Conservation (phyloP, 106 monocot species). For the Vanilla planifolia region DNA sequence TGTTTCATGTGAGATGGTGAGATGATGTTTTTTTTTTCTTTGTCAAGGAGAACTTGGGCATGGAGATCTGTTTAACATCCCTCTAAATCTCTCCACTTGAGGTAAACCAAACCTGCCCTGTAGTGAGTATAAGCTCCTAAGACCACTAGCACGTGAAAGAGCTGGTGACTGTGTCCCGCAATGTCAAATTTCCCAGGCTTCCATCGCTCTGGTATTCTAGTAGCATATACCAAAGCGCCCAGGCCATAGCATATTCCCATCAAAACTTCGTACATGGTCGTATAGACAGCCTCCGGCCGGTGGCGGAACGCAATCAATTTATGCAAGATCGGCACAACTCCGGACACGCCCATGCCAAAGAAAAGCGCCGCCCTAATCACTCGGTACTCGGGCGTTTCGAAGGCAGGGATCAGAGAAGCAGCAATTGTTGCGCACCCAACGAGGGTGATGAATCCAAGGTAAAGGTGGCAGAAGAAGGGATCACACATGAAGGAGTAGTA, state of each 20-base stretch:
- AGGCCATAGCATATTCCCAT: slow-evolving; percentile 87
- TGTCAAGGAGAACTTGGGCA: no score
- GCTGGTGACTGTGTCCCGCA: slow-evolving; percentile 94
- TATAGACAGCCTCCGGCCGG: slow-evolving; percentile 74
- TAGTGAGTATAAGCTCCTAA: slow-evolving; percentile 85
- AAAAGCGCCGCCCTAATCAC: slow-evolving; percentile 65
- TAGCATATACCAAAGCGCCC: slow-evolving; percentile 84
- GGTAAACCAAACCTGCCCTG: slow-evolving; percentile 73
- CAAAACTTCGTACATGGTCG: slow-evolving; percentile 72
- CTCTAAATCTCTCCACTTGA: slow-evolving; percentile 89
- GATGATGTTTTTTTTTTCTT: no score
- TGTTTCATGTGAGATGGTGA: no score
- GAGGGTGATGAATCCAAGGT: slow-evolving; percentile 69
- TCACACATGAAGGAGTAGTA: slow-evolving; percentile 99
- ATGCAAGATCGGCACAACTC: slow-evolving; percentile 78
- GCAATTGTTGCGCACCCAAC: slow-evolving; percentile 63
- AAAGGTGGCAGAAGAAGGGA: slow-evolving; percentile 83
- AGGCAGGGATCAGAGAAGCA: slow-evolving; percentile 63
- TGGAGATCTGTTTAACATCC: slow-evolving; percentile 63
- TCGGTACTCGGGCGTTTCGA: slow-evolving; percentile 73
- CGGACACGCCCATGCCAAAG: slow-evolving; percentile 93
- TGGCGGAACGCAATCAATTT: slow-evolving; percentile 64
- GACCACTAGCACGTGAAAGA: slow-evolving; percentile 93
- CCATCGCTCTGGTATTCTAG: slow-evolving; percentile 85
- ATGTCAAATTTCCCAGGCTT: slow-evolving; percentile 92